Evolutionary conservation across 768 basidiomycete species (phyloP).

Genomic region (Cystofilobasidium ferigula): DNA sequence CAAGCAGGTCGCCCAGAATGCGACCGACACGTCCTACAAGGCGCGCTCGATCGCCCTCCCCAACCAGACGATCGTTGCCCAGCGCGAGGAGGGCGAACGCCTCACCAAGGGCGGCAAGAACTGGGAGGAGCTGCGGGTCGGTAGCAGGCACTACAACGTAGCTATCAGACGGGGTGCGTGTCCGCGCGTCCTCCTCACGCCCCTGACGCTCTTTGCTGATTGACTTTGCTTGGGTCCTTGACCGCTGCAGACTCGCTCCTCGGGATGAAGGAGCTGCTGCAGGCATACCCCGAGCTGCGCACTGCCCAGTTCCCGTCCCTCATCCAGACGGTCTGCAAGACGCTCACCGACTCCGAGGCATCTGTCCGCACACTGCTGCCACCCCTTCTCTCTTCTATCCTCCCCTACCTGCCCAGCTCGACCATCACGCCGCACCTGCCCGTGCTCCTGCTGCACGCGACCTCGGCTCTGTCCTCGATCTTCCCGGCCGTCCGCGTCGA

Average conservation of each 20-base stretch:
- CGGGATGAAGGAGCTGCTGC: slow-evolving; percentile 62
- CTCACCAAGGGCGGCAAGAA: slow-evolving; percentile 66
- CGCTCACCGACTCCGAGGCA: slow-evolving; percentile 1
- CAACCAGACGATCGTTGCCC: slow-evolving; percentile 59
- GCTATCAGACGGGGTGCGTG: slow-evolving; percentile 58
- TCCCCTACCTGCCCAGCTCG: slow-evolving; percentile 17
- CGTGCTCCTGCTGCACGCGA: slow-evolving; percentile 66
- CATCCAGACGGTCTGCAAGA: slow-evolving; percentile 9
- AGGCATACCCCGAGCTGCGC: slow-evolving; percentile 50
- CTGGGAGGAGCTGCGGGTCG: slow-evolving; percentile 61
- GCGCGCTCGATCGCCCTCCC: slow-evolving; percentile 83
- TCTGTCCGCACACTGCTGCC: slow-evolving; percentile 20
- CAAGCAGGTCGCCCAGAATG: slow-evolving; percentile 69
- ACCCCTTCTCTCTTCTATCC: slow-evolving; percentile 12
- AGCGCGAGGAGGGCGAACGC: slow-evolving; percentile 51
- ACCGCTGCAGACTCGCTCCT: slow-evolving; percentile 52
- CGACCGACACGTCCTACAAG: slow-evolving; percentile 91
- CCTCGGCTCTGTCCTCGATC: slow-evolving; percentile 85
- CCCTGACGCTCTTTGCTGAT: not conserved
- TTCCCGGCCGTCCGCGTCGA: slow-evolving; percentile 91
- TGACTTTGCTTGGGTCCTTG: not conserved
- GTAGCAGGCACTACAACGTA: slow-evolving; percentile 73
- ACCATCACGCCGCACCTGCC: slow-evolving; percentile 63
- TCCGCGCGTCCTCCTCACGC: too few relatives aligned
- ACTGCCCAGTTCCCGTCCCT: slow-evolving; percentile 48